A percentile compares a stretch with the other conserved stretches of the same genome.
Conservation (phyloP, 2,329 filamentous ascomycete species). For the Diplocarpon mali region DNA sequence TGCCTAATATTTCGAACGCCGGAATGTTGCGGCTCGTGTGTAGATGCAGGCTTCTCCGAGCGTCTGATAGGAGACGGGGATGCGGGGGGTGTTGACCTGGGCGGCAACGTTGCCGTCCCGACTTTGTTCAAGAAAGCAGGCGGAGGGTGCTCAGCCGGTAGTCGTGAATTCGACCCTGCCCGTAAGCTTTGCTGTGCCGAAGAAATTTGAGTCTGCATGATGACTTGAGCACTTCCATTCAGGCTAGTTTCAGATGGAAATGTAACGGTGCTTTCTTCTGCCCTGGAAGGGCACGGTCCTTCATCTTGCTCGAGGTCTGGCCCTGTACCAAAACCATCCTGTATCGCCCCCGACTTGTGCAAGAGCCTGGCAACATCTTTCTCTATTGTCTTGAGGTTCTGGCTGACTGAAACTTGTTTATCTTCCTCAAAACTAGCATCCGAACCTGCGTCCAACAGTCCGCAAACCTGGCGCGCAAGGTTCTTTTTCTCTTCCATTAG, state of each 20-base stretch:
- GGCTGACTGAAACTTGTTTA: conserved; percentile 11
- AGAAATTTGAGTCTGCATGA: conserved; percentile 24
- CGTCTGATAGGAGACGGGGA: conserved; percentile 9
- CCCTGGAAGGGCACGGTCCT: conserved; percentile 2
- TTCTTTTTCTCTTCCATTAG: conserved; percentile 16
- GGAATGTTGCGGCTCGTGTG: neutral
- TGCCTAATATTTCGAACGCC: neutral
- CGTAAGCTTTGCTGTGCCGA: neutral
- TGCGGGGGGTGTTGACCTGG: neutral
- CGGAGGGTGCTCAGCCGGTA: neutral
- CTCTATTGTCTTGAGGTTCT: conserved; percentile 19
- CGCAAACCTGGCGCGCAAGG: conserved; percentile 12
- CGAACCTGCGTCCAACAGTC: conserved; percentile 14
- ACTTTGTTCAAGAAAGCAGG: neutral
- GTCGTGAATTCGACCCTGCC: neutral
- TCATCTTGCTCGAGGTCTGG: neutral
- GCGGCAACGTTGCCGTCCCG: neutral
- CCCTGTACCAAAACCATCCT: conserved; percentile 22
- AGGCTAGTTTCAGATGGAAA: conserved; percentile 15
- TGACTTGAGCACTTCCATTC: conserved; percentile 21
- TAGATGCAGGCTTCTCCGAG: neutral
- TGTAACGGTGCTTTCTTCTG: conserved; percentile 3
- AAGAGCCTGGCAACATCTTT: conserved; percentile 19
- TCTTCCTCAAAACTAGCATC: conserved; percentile 19
- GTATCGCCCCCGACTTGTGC: conserved; percentile 21